Base-by-base conservation (phyloP, 495 filamentous ascomycete species). In the Friedmanniomyces simplex region DNA sequence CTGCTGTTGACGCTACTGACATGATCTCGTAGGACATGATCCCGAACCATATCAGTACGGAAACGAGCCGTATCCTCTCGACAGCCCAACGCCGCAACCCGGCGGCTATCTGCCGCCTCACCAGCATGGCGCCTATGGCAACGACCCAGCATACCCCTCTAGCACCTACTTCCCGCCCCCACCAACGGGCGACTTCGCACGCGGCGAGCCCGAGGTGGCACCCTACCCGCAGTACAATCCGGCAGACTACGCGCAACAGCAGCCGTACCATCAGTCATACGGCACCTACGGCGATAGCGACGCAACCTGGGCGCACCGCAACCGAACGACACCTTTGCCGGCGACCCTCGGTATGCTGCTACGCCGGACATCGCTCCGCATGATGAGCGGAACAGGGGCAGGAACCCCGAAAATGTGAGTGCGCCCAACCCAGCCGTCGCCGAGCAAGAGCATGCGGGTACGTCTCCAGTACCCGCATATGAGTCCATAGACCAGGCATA, bases 91-190 rank as follows among this genome's bases (percentile, higher is more conserved):
- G 12, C 8, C 21, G 48, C 46, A 61, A 52, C 58, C 75, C 50
- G 67, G 64, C 1, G 57, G 57, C 22, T 62, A 77, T 69, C 59
- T 70, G 65, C 42, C 76, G 74, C 28, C 68, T 61, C 53, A 76
- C 73, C 67, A 71, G 30, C 36, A 51, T 4, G n/a, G 71, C 73
- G 2, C 59, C 75, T 60, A 59, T 45, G 74, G 73, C 6, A 73
- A 62, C 57, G 37, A 50, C 8, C 52, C 49, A 53, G 48, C 75
- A 68, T 72, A 69, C 55, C 70, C 71, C 18, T 48, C 67, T 34
- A 66, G 60, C 50, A 70, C 70, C 42, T 62, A 72, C 54, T 77
- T 75, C 62, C 67, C 70, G 24, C 73, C 74, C 5, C 74, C 74
- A 22, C 73, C 74, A 28, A 66, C 67, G 10, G 53, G 22, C 25